phyloP scores from a whole-genome alignment of 2,329 filamentous ascomycete species.

The Alternaria novae-zelandiae region DNA sequence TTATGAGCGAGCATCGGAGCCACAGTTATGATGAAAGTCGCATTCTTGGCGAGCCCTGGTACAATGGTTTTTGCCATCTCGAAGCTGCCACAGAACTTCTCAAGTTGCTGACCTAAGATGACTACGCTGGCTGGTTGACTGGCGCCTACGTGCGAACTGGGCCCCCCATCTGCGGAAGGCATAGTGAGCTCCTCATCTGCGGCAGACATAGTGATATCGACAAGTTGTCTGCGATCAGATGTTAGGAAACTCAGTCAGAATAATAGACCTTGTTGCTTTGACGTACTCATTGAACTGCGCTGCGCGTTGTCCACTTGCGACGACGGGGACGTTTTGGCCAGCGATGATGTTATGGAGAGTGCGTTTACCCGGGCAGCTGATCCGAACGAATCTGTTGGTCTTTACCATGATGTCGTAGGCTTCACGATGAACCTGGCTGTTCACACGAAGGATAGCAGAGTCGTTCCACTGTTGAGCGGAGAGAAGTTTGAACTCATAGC shows the following conservation, averaged over 20 bases:
- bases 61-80: background rate
- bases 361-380: background rate
- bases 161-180: too few relatives aligned
- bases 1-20: background rate
- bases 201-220: background rate
- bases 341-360: background rate
- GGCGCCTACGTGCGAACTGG: background rate
- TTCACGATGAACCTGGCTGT: background rate
- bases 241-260: background rate
- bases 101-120: accelerated
- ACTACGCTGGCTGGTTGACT: background rate
- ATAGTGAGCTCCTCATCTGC: too few relatives aligned
- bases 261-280: accelerated
- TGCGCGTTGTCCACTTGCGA: background rate
- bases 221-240: background rate
- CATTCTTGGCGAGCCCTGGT: background rate
- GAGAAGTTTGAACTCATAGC: accelerated
- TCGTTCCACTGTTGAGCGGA: background rate
- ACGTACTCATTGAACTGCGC: background rate
- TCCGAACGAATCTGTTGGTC: background rate
- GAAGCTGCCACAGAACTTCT: background rate
- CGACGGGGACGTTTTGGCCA: accelerated
- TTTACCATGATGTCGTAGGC: background rate
- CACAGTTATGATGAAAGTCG: background rate
- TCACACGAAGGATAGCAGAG: background rate